phyloP scores from a whole-genome alignment of 495 filamentous ascomycete species.

The Aspergillus heteromorphus region DNA sequence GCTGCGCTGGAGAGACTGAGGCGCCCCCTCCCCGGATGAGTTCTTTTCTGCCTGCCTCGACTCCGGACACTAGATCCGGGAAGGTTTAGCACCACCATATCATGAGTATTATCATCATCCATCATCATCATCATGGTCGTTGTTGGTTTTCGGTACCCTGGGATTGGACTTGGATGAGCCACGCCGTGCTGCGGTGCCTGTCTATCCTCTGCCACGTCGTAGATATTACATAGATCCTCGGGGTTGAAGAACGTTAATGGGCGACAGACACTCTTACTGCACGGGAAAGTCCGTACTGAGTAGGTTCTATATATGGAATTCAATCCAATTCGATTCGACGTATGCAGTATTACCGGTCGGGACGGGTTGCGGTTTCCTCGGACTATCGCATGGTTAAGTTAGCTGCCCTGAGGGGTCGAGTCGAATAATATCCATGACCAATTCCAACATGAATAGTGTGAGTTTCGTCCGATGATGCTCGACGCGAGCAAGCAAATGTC shows the following conservation, averaged over 20 bases:
- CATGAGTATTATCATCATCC: too few relatives aligned
- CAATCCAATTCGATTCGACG: not conserved
- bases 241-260: not conserved
- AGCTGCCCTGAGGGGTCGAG: not conserved
- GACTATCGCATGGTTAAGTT: not conserved
- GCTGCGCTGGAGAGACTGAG: not conserved
- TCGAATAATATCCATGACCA: not conserved
- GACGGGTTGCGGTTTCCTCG: too few relatives aligned
- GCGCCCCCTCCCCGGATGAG: not conserved
- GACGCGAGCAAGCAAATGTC: not conserved
- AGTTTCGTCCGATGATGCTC: not conserved
- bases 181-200: conserved; percentile 4
- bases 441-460: too few relatives aligned
- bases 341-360: not conserved
- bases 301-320: not conserved
- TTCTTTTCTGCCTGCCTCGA: not conserved
- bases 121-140: not conserved
- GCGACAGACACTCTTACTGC: not conserved
- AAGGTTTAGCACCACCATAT: too few relatives aligned
- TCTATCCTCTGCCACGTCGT: conserved; percentile 12
- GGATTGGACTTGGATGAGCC: conserved; percentile 3
- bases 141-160: not conserved
- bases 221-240: not conserved
- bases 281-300: not conserved
- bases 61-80: not conserved